phyloP scores from a whole-genome alignment of 2,329 filamentous ascomycete species.

The Cladosporium sp. region DNA sequence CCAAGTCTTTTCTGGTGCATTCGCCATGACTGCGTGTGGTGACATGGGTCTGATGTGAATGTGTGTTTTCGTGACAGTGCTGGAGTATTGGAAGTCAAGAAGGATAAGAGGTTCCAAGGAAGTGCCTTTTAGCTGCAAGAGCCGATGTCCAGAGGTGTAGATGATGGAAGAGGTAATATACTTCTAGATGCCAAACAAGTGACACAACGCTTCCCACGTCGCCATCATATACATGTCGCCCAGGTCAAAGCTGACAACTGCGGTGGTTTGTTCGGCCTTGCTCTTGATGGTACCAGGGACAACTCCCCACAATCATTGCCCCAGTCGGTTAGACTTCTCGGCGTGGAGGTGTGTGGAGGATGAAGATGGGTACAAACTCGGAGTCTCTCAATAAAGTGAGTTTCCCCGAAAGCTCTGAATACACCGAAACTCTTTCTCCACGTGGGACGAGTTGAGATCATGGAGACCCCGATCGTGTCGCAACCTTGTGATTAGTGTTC shows the following conservation, averaged over 20 bases:
- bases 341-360: conserved; percentile 3
- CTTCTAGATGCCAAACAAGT: not conserved
- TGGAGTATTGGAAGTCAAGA: not conserved
- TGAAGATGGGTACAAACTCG: not conserved
- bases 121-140: not conserved
- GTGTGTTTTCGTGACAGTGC: not conserved
- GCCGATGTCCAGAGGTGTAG: not conserved
- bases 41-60: not conserved
- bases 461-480: not conserved
- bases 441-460: not conserved
- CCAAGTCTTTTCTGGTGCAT: conserved; percentile 34
- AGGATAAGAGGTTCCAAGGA: not conserved
- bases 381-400: not conserved
- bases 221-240: conserved; percentile 2
- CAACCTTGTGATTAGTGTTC: not conserved
- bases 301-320: conserved; percentile 9
- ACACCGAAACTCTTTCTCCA: conserved; percentile 3
- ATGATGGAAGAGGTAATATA: not conserved
- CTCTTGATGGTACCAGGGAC: not conserved
- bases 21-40: conserved; percentile 15
- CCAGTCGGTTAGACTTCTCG: conserved; percentile 11
- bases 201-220: not conserved
- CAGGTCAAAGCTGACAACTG: conserved; percentile 5
- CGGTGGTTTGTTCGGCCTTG: conserved; percentile 4
- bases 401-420: conserved; percentile 1